These are phyloP conservation scores for Aspergillus candidus DNA, from an alignment of 2,329 filamentous ascomycete species.

Conservation along the genomic window DNA sequence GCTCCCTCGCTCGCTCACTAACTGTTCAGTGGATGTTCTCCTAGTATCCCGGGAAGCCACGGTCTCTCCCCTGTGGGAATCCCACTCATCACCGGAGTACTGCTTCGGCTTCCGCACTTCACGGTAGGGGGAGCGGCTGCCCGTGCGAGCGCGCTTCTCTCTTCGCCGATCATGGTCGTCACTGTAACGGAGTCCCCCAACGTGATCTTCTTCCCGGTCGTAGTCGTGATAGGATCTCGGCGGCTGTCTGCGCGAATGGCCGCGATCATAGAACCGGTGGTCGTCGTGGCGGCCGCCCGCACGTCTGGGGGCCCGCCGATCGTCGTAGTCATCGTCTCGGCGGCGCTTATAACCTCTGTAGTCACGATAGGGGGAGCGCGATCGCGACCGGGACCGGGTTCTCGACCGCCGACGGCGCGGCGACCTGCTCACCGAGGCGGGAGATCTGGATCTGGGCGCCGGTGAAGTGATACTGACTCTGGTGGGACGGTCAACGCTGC, in stretches of 20 bases:
- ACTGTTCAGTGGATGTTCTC: constrained; percentile 52
- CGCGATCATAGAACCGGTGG: constrained; percentile 34
- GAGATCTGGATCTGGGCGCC: constrained; percentile 48
- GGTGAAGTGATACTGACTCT: constrained; percentile 57
- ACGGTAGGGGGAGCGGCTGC: constrained; percentile 45
- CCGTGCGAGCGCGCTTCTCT: constrained; percentile 53
- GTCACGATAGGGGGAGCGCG: constrained; percentile 38
- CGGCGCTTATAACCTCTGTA: constrained; percentile 38
- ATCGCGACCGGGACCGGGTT: constrained; percentile 28
- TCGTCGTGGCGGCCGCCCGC: constrained; percentile 36
- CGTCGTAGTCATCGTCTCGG: constrained; percentile 35
- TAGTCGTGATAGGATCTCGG: constrained; percentile 45
- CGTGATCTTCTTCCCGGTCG: constrained; percentile 42
- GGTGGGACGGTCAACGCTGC: constrained; percentile 85
- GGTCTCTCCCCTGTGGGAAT: constrained; percentile 21
- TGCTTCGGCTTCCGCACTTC: constrained; percentile 34
- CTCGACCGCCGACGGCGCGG: constrained; percentile 56
- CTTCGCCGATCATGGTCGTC: constrained; percentile 45
- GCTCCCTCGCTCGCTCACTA: constrained; percentile 59
- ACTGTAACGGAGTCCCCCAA: constrained; percentile 42
- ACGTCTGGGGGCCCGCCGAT: constrained; percentile 28
- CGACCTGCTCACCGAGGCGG: constrained; percentile 46
- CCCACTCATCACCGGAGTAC: constrained; percentile 33
- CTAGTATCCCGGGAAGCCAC: constrained; percentile 29
- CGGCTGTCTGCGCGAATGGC: constrained; percentile 33